Percentiles rank a stretch among this genome's conserved stretches.
These are phyloP conservation scores for Chrysopogon serrulatus DNA, from an alignment of 176 grass and related monocot genomes.

Conservation along the genomic window DNA sequence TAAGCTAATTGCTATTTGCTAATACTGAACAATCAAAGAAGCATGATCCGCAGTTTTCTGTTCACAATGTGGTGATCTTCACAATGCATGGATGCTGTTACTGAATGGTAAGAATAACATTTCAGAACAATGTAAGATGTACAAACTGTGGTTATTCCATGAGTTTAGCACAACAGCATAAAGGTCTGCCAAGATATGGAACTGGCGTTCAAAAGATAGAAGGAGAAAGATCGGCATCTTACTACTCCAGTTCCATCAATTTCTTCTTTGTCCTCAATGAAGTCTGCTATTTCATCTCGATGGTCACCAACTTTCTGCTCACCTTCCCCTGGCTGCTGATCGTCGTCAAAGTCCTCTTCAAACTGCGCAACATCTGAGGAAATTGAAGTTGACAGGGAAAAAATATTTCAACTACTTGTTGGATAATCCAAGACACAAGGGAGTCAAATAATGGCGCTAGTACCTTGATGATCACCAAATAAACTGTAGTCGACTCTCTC, in stretches of 20 bases:
- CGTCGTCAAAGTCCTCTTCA: slow-evolving; percentile 86
- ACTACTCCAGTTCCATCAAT: slow-evolving; percentile 78
- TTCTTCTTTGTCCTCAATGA: slow-evolving; percentile 96
- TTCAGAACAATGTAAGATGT: no score
- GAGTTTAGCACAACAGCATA: no score
- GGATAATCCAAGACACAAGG: background rate
- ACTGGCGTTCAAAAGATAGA: background rate
- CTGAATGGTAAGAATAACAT: no score
- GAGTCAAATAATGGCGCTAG: background rate
- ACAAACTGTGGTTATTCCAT: no score
- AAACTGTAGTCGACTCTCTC: slow-evolving; percentile 80
- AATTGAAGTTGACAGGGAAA: slow-evolving; percentile 13
- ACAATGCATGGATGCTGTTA: no score
- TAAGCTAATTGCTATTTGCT: no score
- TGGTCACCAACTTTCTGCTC: slow-evolving; percentile 67
- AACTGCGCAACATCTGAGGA: slow-evolving; percentile 35
- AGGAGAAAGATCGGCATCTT: slow-evolving; percentile 32
- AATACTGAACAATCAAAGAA: no score
- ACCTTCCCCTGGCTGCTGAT: slow-evolving; percentile 59
- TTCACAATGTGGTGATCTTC: no score
- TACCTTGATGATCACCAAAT: slow-evolving; percentile 87
- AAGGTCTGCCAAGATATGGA: no score
- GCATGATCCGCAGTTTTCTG: no score
- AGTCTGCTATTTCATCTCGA: slow-evolving; percentile 93
- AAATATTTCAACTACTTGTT: background rate